Conservation (phyloP, 139 green algal genomes). For the Deuterostichococcus epilithicus region DNA sequence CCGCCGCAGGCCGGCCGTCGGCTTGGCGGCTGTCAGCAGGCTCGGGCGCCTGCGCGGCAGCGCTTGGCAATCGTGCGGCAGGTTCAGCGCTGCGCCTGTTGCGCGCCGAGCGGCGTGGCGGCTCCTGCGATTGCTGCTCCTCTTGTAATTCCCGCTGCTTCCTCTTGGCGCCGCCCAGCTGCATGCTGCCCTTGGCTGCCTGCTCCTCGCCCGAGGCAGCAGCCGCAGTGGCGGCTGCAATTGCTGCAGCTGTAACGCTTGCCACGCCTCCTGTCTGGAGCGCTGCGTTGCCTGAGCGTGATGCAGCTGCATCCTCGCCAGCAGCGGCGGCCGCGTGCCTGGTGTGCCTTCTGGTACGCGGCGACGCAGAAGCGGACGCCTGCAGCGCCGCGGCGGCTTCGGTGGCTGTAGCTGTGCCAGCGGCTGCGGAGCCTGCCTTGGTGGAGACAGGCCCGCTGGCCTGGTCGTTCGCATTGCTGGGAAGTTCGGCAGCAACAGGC, state of each 20-base stretch:
- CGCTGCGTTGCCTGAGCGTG: background rate
- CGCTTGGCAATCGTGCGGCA: too few relatives aligned
- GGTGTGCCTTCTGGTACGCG: background rate
- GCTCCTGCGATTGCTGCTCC: background rate
- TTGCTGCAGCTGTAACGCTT: background rate
- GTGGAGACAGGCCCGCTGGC: too few relatives aligned
- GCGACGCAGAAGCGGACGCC: too few relatives aligned
- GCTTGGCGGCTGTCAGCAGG: background rate
- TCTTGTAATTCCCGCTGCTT: too few relatives aligned
- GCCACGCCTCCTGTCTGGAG: background rate
- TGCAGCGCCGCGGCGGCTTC: background rate
- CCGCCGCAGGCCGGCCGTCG: background rate
- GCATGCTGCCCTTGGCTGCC: background rate
- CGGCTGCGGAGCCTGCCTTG: background rate
- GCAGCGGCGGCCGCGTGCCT: background rate
- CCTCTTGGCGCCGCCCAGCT: background rate
- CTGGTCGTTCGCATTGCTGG: too few relatives aligned
- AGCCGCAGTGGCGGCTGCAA: background rate
- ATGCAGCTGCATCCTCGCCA: background rate
- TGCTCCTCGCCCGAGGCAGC: background rate
- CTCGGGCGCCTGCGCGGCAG: too few relatives aligned
- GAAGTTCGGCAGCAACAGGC: too few relatives aligned
- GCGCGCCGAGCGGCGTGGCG: background rate
- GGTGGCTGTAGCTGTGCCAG: background rate
- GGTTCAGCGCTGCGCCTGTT: background rate